Conservation (phyloP, 2,329 filamentous ascomycete genomes). For the Chalaropsis thielavioides region DNA sequence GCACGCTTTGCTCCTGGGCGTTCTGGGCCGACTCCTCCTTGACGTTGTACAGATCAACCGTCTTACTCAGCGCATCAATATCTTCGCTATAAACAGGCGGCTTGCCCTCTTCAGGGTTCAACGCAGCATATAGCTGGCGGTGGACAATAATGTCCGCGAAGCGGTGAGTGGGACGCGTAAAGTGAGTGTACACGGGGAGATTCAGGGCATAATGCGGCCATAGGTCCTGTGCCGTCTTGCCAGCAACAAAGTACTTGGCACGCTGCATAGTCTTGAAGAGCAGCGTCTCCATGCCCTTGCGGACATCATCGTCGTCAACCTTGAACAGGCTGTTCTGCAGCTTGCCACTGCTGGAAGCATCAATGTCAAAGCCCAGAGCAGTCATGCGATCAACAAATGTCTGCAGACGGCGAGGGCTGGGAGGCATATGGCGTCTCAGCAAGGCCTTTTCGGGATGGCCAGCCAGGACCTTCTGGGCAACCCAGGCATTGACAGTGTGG, state of each 20-base stretch:
- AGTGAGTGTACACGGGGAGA: slow-evolving; percentile 88
- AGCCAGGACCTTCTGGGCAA: slow-evolving; percentile 68
- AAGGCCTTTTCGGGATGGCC: slow-evolving; percentile 84
- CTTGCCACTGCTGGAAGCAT: slow-evolving; percentile 74
- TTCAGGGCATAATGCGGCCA: slow-evolving; percentile 87
- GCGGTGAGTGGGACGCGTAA: slow-evolving; percentile 85
- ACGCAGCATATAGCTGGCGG: slow-evolving; percentile 75
- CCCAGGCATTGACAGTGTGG: slow-evolving; percentile 80
- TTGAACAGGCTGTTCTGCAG: slow-evolving; percentile 93
- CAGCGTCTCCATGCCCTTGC: slow-evolving; percentile 96
- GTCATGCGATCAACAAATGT: slow-evolving; percentile 90
- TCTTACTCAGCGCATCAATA: slow-evolving; percentile 76
- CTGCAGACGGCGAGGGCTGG: slow-evolving; percentile 75
- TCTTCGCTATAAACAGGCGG: slow-evolving; percentile 58
- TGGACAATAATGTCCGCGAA: slow-evolving; percentile 94
- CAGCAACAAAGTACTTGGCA: slow-evolving; percentile 83
- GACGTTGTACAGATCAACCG: slow-evolving; percentile 87
- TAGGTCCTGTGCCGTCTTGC: slow-evolving; percentile 62
- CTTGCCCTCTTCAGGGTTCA: slow-evolving; percentile 55
- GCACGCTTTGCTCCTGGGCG: slow-evolving; percentile 95
- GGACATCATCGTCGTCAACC: slow-evolving; percentile 72
- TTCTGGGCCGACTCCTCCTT: slow-evolving; percentile 98
- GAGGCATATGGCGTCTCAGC: slow-evolving; percentile 70
- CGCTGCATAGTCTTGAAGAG: slow-evolving; percentile 91
- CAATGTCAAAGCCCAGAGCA: slow-evolving; percentile 77